Conservation (phyloP, 495 filamentous ascomycete species). For the Trichocladium antarcticum region DNA sequence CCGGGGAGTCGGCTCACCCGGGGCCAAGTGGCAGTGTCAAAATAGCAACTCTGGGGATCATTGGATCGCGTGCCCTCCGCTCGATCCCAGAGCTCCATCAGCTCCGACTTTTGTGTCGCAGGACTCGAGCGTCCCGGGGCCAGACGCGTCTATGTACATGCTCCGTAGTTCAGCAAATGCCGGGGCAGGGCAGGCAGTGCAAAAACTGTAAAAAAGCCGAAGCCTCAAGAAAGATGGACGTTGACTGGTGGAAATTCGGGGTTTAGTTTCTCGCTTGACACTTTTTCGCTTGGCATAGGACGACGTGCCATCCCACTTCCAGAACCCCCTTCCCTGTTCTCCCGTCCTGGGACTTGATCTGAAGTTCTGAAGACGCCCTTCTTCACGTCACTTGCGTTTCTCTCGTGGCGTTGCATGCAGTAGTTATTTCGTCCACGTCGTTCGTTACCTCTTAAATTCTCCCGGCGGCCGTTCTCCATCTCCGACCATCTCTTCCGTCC, state of each 20-base stretch:
- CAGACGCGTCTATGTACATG: not conserved
- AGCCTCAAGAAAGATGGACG: too few species aligned
- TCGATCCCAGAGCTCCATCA: not conserved
- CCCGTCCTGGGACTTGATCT: not conserved
- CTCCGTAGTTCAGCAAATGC: too few species aligned
- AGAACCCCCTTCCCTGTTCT: not conserved
- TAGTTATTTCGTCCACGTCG: too few species aligned
- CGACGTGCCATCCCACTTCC: not conserved
- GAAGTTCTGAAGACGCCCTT: too few species aligned
- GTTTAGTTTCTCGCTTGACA: too few species aligned
- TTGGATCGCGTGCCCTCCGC: constrained; percentile 3
- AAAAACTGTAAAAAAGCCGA: too few species aligned
- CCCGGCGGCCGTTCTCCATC: constrained; percentile 4
- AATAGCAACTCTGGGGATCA: constrained; percentile 7
- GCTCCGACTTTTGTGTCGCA: not conserved
- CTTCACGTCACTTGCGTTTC: too few species aligned
- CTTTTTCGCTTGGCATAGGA: not conserved
- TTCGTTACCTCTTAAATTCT: too few species aligned
- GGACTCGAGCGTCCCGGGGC: not conserved
- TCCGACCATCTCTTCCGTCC: too few species aligned
- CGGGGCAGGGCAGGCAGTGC: too few species aligned
- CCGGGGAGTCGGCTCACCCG: constrained; percentile 1
- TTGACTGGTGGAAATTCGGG: too few species aligned
- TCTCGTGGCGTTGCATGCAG: too few species aligned
- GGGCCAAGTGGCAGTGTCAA: constrained; percentile 13